These are phyloP conservation scores for Nicotiana paniculata DNA, from an alignment of 257 asterid genomes.

Conservation along the genomic window DNA sequence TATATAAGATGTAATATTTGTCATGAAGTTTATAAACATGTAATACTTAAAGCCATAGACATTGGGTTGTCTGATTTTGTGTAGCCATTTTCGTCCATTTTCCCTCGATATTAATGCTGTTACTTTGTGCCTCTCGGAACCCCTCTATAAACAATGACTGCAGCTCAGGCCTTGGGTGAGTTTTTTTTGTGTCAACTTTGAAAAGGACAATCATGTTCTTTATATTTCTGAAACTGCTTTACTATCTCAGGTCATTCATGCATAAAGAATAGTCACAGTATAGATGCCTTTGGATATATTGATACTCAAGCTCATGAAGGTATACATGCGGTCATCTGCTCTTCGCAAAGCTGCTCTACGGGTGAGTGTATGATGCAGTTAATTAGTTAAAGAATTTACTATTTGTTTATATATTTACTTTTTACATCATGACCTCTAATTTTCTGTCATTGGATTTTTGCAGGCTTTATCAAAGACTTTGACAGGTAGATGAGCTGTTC, in stretches of 20 bases:
- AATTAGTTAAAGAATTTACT: background rate
- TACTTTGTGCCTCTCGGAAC: background rate
- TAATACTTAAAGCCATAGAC: constrained; percentile 21
- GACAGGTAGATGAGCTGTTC: constrained; percentile 28
- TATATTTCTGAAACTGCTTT: constrained; percentile 6
- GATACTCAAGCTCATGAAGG: constrained; percentile 77
- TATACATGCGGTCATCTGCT: constrained; percentile 88
- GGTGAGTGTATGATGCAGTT: constrained; percentile 25
- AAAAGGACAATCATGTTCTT: background rate
- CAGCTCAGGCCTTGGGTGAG: background rate
- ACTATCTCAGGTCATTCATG: constrained; percentile 89
- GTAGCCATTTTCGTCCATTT: constrained; percentile 21
- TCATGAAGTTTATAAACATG: background rate
- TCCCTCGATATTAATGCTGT: background rate
- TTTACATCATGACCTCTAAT: background rate
- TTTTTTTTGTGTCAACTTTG: constrained; percentile 23
- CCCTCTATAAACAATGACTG: background rate
- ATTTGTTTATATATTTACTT: background rate
- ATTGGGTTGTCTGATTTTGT: constrained; percentile 25
- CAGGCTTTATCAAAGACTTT: constrained; percentile 44
- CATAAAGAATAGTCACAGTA: constrained; percentile 44
- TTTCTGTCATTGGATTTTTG: background rate
- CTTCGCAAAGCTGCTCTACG: constrained; percentile 87
- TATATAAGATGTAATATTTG: too few species aligned
- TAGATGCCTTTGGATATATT: constrained; percentile 71